Evolutionary conservation across 2,329 filamentous ascomycete genomes (phyloP), one percentile per base, ranked within the genome.

Genomic region (Paraconiothyrium sp.): DNA sequence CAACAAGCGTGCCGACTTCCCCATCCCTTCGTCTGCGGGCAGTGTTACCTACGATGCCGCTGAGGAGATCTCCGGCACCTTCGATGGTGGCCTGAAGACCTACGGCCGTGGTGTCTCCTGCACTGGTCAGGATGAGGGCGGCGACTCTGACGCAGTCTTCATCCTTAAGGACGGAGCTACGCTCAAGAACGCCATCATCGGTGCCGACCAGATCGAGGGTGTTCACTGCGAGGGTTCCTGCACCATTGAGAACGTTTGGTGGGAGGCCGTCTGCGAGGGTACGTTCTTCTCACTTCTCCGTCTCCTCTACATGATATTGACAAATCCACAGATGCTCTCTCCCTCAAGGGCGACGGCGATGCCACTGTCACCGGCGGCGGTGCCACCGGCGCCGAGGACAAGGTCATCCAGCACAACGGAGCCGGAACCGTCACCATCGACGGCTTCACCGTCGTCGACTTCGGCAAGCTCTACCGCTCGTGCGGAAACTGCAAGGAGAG

Each of bases 121-220:
- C 72, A 71, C 67, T 2, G 75, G 71, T n/a, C 79, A 83, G 47
- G 64, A 67, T 2, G 81, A 83, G 64, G 80, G 80, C 52, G 78
- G 71, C 50, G 73, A 79, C 56, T 66, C 74, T 0, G 82, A 82
- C 46, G 81, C 84, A 37, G 82, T 85, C 68, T 85, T 85, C 78
- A 78, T 83, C 59, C 76, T 85, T 48, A 76, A 80, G 65, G 72
- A 79, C 30, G 84, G 84, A 22, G 84, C 79, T 16, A 81, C 80
- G 16, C 73, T 86, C 46, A 81, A 79, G 67, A 85, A 85, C 68
- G 83, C 82, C 68, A 85, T 85, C 72, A 85, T 85, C 56, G 83
- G 84, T 7, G 74, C 77, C 27, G 79, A 81, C 59, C 81, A 84
- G 67, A 76, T 79, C 35, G 84, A 85, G 70, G 84, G 83, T 61